Evolutionary conservation across 2,329 filamentous ascomycete species (phyloP), one percentile per base, ranked within the genome.

Genomic region (Fusarium domesticum): DNA sequence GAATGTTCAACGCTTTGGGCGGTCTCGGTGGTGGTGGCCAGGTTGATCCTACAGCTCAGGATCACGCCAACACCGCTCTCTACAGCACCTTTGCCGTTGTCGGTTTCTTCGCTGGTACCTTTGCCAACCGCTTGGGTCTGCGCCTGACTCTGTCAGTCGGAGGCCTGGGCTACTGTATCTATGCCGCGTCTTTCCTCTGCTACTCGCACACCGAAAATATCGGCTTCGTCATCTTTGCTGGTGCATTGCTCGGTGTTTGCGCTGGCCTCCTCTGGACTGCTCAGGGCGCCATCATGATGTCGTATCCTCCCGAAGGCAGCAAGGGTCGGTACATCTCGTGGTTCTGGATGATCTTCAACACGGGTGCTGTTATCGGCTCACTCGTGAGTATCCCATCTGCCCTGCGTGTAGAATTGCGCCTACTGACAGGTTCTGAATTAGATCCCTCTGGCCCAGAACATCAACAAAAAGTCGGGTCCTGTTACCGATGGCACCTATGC

Each of bases 311-410:
- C 16, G 91, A 96, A 69, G 68, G 80, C 25, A 80, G 81, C 53
- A 96, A 96, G 75, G 91, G 91, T 35, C 83, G 84, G 47, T 96
- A 90, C 66, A 95, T 96, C 65, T 87, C 87, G 48, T 84, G 83
- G 72, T 96, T 96, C 71, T 96, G 91, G 91, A 83, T 90, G 65
- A 95, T 96, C 61, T 96, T 96, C 77, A 96, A 96, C 69, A 68
- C 91, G 47, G 91, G 91, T 57, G 90, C 84, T 59, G 90, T 96
- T 49, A 89, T 96, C 65, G 91, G 91, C 50, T 83, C 84, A 60
- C 68, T 84, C 58, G 70, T 75, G 62, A 58, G 70, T 63, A 43
- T n/a, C 28, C 8, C 8, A 19, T 30, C 4, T 2, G 39, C 14
- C 15, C 12, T 18, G 5, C 17, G 6, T 19, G 25, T 10, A 20